phyloP scores from a whole-genome alignment of 257 asterid genomes.

The Solanum lycopersicoides region DNA sequence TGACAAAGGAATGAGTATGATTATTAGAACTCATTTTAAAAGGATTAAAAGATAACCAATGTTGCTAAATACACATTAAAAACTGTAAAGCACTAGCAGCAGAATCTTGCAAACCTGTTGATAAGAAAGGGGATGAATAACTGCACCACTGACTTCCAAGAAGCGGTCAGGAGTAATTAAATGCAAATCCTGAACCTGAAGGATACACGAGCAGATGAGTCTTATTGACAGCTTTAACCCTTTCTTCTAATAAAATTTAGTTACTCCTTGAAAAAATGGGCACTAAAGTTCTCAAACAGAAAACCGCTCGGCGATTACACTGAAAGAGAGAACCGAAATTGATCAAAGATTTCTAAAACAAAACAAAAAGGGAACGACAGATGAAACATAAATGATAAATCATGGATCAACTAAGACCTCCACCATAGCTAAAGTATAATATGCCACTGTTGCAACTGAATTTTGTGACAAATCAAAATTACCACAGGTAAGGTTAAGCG shows the following conservation, averaged over 20 bases:
- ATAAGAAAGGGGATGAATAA: slow-evolving; percentile 96
- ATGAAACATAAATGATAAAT: background rate
- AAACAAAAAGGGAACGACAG: background rate
- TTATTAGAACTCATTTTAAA: background rate
- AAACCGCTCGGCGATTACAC: background rate
- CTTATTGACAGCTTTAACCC: background rate
- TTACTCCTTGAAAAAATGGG: background rate
- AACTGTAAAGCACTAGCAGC: background rate
- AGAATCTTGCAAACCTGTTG: slow-evolving; percentile 67
- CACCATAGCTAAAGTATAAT: background rate
- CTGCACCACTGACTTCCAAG: slow-evolving; percentile 98
- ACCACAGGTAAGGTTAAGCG: background rate
- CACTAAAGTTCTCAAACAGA: background rate
- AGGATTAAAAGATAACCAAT: background rate
- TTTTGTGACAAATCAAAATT: background rate
- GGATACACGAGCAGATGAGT: background rate
- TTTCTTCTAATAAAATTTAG: background rate
- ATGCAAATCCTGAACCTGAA: slow-evolving; percentile 98
- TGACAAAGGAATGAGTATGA: background rate
- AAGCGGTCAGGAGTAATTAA: slow-evolving; percentile 80
- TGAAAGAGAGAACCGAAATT: background rate
- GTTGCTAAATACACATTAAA: background rate
- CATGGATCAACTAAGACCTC: background rate
- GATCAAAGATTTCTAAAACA: background rate
- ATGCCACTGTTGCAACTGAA: background rate